These are phyloP conservation scores for Zarea fungicola DNA, from an alignment of 2,329 filamentous ascomycete species.

Conservation along the genomic window DNA sequence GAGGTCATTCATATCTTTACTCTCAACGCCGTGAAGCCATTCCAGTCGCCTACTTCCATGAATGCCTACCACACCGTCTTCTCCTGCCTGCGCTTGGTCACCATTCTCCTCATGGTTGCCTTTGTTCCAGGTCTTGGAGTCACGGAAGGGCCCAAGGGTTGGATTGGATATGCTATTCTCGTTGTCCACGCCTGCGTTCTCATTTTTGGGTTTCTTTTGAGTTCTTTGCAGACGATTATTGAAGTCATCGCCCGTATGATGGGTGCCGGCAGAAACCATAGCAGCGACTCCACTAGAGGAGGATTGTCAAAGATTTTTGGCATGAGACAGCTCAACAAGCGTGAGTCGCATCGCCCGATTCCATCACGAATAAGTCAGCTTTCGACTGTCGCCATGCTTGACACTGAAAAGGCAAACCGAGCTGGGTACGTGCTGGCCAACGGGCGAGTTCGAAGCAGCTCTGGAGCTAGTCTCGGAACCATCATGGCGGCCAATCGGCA, in stretches of 20 bases:
- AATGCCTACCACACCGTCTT: conserved; percentile 92
- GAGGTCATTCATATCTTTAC: conserved; percentile 88
- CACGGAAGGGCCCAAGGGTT: conserved; percentile 74
- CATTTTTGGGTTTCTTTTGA: conserved; percentile 88
- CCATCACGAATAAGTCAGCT: conserved; percentile 73
- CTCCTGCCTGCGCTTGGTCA: conserved; percentile 68
- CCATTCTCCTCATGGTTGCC: conserved; percentile 69
- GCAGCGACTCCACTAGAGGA: conserved; percentile 65
- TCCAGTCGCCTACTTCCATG: conserved; percentile 90
- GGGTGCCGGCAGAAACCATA: conserved; percentile 74
- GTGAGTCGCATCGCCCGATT: conserved; percentile 58
- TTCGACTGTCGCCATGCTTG: conserved; percentile 77
- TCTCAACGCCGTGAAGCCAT: conserved; percentile 83
- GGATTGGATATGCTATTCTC: conserved; percentile 91
- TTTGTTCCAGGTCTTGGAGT: conserved; percentile 83
- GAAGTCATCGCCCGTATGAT: conserved; percentile 80
- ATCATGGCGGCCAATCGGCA: conserved; percentile 40
- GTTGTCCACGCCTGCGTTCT: conserved; percentile 79
- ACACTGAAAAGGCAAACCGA: conserved; percentile 61
- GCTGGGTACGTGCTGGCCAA: conserved; percentile 47
- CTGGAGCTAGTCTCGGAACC: conserved; percentile 52
- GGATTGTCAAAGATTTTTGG: conserved; percentile 88
- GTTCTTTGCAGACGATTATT: conserved; percentile 82
- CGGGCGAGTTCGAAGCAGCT: conserved; percentile 56
- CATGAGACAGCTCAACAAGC: conserved; percentile 78